Percentiles rank a stretch among this genome's conserved stretches.
Conservation (phyloP, 1,284 basidiomycete species). For the Puccinia hordei region DNA sequence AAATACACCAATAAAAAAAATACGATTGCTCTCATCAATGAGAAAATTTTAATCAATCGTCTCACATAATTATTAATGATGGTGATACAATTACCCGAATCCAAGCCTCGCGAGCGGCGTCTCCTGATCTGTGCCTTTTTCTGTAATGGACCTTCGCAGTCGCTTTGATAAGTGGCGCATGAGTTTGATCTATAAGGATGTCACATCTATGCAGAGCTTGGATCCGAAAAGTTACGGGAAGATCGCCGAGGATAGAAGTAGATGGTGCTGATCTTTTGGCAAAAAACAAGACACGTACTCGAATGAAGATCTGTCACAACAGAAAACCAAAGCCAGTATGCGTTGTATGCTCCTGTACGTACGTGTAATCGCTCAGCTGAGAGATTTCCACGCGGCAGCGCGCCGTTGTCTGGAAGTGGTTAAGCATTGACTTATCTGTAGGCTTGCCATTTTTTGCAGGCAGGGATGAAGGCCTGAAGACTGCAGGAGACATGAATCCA, state of each 20-base stretch:
- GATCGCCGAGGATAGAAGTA: neutral
- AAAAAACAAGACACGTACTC: neutral
- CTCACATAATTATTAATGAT: neutral
- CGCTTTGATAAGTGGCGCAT: neutral
- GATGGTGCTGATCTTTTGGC: neutral
- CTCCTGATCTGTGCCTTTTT: neutral
- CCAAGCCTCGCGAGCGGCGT: conserved; percentile 4
- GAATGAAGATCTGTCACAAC: too few relatives aligned
- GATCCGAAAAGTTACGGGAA: neutral
- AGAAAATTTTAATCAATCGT: neutral
- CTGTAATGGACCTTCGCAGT: neutral
- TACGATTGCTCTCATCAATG: neutral
- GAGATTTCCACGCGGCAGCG: too few relatives aligned
- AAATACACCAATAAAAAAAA: neutral
- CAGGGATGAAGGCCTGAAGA: too few relatives aligned
- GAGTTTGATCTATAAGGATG: neutral
- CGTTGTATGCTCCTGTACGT: too few relatives aligned
- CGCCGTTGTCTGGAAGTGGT: too few relatives aligned
- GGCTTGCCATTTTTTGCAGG: too few relatives aligned
- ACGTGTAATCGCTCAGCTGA: too few relatives aligned
- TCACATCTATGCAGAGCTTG: neutral
- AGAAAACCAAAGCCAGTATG: too few relatives aligned
- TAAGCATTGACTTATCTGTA: too few relatives aligned
- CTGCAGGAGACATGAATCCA: too few relatives aligned
- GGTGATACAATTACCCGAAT: neutral